A percentile compares a stretch with the other conserved stretches of the same genome.
Evolutionary conservation across 106 monocot species (phyloP).

Genomic region (Allium sativum): DNA sequence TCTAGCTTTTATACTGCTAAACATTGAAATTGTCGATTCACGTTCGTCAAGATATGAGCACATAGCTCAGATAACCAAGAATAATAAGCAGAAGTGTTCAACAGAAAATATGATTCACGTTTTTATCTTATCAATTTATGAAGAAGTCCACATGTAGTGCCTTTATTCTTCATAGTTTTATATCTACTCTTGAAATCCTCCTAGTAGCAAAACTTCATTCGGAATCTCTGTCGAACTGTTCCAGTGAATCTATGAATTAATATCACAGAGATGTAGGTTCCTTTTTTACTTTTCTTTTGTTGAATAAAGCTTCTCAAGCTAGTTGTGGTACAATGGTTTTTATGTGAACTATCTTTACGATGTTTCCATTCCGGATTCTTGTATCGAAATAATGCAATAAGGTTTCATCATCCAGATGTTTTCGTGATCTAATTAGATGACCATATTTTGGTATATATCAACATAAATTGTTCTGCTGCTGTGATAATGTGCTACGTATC

Average conservation of each 20-base stretch:
- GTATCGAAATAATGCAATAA: too few species aligned
- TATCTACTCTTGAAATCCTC: background rate
- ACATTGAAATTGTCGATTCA: slow-evolving; percentile 76
- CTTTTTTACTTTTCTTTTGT: slow-evolving; percentile 1
- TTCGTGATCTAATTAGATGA: too few species aligned
- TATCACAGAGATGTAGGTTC: slow-evolving; percentile 7
- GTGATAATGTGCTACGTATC: background rate
- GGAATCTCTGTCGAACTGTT: background rate
- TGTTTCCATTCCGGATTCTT: too few species aligned
- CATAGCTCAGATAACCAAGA: slow-evolving; percentile 78
- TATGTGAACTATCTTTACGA: background rate
- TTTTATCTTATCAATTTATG: slow-evolving; percentile 81
- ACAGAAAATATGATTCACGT: slow-evolving; percentile 95
- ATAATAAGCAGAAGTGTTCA: slow-evolving; percentile 61
- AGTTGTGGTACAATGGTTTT: background rate
- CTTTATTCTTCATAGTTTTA: background rate
- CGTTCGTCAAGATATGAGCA: slow-evolving; percentile 60
- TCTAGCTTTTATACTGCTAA: too few species aligned
- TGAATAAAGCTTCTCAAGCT: slow-evolving; percentile 1
- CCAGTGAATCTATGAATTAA: background rate
- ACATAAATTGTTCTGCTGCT: too few species aligned
- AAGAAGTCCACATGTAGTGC: background rate
- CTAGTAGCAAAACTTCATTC: too few species aligned
- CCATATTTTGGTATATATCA: too few species aligned
- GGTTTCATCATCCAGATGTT: too few species aligned